Conservation (phyloP, 1,284 basidiomycete genomes). For the Marasmius tenuissimus region DNA sequence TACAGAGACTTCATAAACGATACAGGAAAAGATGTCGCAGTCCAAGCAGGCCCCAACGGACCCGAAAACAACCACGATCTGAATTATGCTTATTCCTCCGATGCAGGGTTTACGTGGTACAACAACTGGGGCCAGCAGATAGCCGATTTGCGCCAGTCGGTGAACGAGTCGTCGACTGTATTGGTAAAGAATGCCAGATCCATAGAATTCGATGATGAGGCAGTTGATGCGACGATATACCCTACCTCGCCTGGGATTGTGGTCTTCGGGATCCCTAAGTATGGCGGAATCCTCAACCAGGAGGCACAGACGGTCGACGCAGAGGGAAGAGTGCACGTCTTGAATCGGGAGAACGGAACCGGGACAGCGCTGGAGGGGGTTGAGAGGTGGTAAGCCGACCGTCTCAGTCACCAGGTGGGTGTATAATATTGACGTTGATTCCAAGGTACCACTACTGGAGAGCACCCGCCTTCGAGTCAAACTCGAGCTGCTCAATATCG, state of each 20-base stretch:
- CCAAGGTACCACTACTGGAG: constrained; percentile 44
- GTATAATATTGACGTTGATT: not conserved
- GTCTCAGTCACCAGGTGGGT: not conserved
- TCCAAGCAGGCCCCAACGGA: constrained; percentile 45
- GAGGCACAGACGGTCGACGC: constrained; percentile 40
- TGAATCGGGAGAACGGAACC: constrained; percentile 44
- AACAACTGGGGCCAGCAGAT: constrained; percentile 40
- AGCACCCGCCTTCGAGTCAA: constrained; percentile 21
- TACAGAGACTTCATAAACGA: constrained; percentile 46
- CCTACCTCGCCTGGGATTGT: constrained; percentile 40
- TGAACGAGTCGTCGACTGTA: too few species aligned
- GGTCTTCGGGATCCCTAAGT: constrained; percentile 41
- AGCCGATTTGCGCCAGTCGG: constrained; percentile 13
- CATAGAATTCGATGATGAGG: not conserved
- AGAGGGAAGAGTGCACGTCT: constrained; percentile 38
- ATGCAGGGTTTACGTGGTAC: constrained; percentile 34
- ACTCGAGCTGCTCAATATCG: too few species aligned
- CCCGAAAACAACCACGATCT: constrained; percentile 49
- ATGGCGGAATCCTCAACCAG: constrained; percentile 44
- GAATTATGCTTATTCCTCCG: constrained; percentile 35
- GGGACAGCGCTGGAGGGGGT: constrained; percentile 25
- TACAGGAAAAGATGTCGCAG: constrained; percentile 36
- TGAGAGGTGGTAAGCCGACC: constrained; percentile 28
- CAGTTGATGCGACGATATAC: constrained; percentile 23
- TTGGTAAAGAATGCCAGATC: too few species aligned